phyloP scores from a whole-genome alignment of 257 asterid species.

The Plectranthus barbatus region DNA sequence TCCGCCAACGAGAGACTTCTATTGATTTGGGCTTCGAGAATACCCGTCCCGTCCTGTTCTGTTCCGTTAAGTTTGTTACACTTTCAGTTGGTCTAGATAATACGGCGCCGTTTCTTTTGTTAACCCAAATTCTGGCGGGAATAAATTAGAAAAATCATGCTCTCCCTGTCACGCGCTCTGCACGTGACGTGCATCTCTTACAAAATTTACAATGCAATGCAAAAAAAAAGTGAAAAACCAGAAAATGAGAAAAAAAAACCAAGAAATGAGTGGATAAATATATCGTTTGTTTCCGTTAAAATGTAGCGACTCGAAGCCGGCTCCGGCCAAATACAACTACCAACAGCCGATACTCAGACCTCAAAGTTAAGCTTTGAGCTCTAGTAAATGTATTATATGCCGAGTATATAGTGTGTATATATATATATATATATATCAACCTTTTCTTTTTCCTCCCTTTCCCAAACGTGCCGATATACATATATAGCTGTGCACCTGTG shows the following conservation, averaged over 20 bases:
- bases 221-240: no score
- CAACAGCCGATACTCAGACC: neutral
- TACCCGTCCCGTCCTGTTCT: neutral
- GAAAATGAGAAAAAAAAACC: no score
- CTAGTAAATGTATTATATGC: neutral
- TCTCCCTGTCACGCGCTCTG: neutral
- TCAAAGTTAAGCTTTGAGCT: neutral
- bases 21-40: neutral
- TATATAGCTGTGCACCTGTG: neutral
- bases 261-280: neutral
- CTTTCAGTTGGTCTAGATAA: no score
- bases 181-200: no score
- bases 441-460: no score
- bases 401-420: neutral
- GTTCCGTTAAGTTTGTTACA: neutral
- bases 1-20: neutral
- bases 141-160: no score
- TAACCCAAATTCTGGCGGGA: constrained; percentile 10
- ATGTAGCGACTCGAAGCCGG: no score
- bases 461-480: no score
- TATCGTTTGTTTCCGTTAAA: neutral
- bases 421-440: no score
- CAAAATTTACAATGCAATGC: no score
- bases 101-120: neutral
- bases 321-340: no score